Percentiles rank a stretch among this genome's conserved stretches.
Evolutionary conservation across 805 yeast species (phyloP).

Genomic region (Lipomyces japonicus): DNA sequence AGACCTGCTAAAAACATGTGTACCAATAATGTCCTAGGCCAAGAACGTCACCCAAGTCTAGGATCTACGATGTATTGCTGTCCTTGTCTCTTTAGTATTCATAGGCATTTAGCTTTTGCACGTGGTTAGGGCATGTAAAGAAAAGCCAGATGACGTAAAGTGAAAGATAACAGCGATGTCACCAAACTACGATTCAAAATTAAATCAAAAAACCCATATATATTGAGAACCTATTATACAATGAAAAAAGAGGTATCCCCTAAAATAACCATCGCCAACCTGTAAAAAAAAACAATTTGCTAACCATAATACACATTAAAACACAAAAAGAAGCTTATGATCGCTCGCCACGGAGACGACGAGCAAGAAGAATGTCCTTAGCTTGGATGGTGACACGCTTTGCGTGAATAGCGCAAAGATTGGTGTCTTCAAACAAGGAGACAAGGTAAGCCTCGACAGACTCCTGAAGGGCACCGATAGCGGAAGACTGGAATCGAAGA

Average conservation of each 20-base stretch:
- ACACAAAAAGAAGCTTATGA: slow-evolving; percentile 16
- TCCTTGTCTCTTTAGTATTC: too few species aligned
- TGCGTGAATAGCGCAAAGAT: slow-evolving; percentile 89
- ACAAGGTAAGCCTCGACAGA: slow-evolving; percentile 87
- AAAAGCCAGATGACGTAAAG: too few species aligned
- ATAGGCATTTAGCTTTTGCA: too few species aligned
- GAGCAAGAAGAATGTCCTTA: slow-evolving; percentile 86
- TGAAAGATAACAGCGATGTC: too few species aligned
- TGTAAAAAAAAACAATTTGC: slow-evolving; percentile 4
- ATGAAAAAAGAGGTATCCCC: slow-evolving; percentile 9
- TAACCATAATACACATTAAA: slow-evolving; percentile 4
- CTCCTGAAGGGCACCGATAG: slow-evolving; percentile 87
- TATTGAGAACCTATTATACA: slow-evolving; percentile 27
- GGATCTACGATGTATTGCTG: too few species aligned
- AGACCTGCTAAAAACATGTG: too few species aligned
- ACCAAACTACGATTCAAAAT: too few species aligned
- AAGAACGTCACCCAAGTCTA: too few species aligned
- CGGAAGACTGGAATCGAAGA: slow-evolving; percentile 84
- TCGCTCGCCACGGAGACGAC: slow-evolving; percentile 79
- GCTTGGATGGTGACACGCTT: slow-evolving; percentile 91
- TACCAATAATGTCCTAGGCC: too few species aligned
- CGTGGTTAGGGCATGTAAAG: too few species aligned
- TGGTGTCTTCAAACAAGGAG: slow-evolving; percentile 82
- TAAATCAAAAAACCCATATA: too few species aligned
- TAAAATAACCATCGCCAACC: slow-evolving; percentile 10